These are phyloP conservation scores for Penicillium nucicola DNA, from an alignment of 495 filamentous ascomycete species.

Conservation along the genomic window DNA sequence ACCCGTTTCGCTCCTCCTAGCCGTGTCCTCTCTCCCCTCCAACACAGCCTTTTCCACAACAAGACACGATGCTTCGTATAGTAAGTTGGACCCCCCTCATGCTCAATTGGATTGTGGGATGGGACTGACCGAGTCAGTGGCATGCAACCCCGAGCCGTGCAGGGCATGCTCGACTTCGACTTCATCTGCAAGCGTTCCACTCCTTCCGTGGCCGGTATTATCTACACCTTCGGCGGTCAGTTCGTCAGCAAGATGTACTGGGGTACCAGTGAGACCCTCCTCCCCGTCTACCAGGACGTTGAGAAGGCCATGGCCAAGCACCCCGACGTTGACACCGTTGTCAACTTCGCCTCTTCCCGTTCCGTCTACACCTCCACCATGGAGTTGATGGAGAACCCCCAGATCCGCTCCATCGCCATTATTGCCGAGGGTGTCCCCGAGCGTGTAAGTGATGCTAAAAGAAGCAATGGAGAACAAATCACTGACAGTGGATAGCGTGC, in stretches of 20 bases:
- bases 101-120: background rate
- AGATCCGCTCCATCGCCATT: slow-evolving; percentile 97
- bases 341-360: slow-evolving; percentile 99
- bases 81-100: slow-evolving; percentile 48
- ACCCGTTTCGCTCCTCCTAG: slow-evolving; percentile 91
- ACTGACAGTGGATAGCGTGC: slow-evolving; percentile 59
- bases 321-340: slow-evolving; percentile 91
- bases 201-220: slow-evolving; percentile 97
- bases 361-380: slow-evolving; percentile 97
- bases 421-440: slow-evolving; percentile 99
- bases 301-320: slow-evolving; percentile 96
- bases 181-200: slow-evolving; percentile 99
- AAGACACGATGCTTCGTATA: slow-evolving; percentile 99
- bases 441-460: slow-evolving; percentile 56
- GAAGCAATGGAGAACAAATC: slow-evolving; percentile 16
- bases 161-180: slow-evolving; percentile 99
- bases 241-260: slow-evolving; percentile 99
- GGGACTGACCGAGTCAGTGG: slow-evolving; percentile 52
- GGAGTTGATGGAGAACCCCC: slow-evolving; percentile 96
- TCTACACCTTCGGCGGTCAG: slow-evolving; percentile 99
- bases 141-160: slow-evolving; percentile 94
- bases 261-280: slow-evolving; percentile 98
- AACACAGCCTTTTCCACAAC: slow-evolving; percentile 91
- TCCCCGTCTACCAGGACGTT: slow-evolving; percentile 96
- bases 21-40: slow-evolving; percentile 82